Evolutionary conservation across 495 filamentous ascomycete genomes (phyloP).

Genomic region (Penicillium roqueforti): DNA sequence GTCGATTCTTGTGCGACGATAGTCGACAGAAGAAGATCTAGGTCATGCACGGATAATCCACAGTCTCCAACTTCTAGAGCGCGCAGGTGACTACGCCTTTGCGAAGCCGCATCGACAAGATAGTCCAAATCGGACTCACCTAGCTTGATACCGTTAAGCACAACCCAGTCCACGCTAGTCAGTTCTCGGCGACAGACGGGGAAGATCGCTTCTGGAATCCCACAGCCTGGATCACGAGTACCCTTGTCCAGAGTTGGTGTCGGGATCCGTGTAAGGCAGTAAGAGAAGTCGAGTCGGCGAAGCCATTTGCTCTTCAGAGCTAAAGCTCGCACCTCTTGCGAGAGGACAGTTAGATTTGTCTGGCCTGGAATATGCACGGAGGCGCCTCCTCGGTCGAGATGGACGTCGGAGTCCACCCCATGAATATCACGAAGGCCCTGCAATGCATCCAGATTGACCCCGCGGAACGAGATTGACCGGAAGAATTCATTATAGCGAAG

Average conservation of each 20-base stretch:
- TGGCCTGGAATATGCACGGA: constrained; percentile 56
- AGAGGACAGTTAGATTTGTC: constrained; percentile 55
- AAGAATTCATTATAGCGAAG: constrained; percentile 92
- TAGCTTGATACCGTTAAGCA: constrained; percentile 77
- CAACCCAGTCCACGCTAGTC: constrained; percentile 78
- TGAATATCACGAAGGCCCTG: constrained; percentile 57
- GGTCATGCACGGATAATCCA: constrained; percentile 55
- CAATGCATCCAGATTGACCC: constrained; percentile 65
- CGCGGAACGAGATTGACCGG: constrained; percentile 74
- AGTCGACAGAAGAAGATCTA: constrained; percentile 44
- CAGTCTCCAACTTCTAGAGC: constrained; percentile 81
- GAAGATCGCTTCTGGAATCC: constrained; percentile 74
- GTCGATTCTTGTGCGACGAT: constrained; percentile 59
- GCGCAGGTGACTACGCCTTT: constrained; percentile 61
- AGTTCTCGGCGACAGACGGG: constrained; percentile 67
- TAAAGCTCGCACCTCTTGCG: constrained; percentile 70
- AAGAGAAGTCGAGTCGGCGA: constrained; percentile 61
- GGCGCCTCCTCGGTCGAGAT: constrained; percentile 53
- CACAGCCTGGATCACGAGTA: constrained; percentile 63
- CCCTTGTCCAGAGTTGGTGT: constrained; percentile 50
- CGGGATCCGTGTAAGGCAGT: constrained; percentile 49
- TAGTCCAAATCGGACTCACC: constrained; percentile 76
- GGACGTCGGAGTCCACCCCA: constrained; percentile 61
- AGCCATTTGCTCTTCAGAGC: constrained; percentile 62
- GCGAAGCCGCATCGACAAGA: constrained; percentile 62